Percentiles rank a stretch among this genome's conserved stretches.
These are phyloP conservation scores for Scutellaria barbata DNA, from an alignment of 257 asterid genomes.

Conservation along the genomic window DNA sequence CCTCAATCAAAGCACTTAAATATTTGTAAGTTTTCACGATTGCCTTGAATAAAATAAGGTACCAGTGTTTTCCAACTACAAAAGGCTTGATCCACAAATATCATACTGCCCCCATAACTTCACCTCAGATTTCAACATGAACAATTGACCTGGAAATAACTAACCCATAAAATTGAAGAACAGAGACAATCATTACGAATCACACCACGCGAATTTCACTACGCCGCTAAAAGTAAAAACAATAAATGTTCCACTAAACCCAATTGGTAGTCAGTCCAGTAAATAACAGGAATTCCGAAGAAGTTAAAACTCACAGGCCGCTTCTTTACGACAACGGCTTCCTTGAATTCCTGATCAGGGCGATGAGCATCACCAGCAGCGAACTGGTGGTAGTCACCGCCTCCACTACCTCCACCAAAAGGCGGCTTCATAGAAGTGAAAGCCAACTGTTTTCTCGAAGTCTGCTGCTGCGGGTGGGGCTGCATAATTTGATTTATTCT, in stretches of 20 bases:
- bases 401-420: constrained; percentile 46
- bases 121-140: constrained; percentile 20
- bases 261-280: constrained; percentile 10
- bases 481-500: constrained; percentile 56
- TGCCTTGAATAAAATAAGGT: constrained; percentile 1
- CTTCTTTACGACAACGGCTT: constrained; percentile 65
- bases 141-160: constrained; percentile 2
- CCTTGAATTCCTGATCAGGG: constrained; percentile 53
- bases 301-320: constrained; percentile 62
- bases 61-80: constrained; percentile 1
- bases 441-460: constrained; percentile 64
- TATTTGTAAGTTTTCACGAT: background rate
- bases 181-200: background rate
- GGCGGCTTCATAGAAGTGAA: constrained; percentile 72
- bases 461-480: constrained; percentile 49
- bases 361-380: constrained; percentile 46
- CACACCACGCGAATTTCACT: background rate
- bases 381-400: constrained; percentile 70
- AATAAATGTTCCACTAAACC: constrained; percentile 21
- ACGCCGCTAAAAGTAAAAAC: constrained; percentile 24
- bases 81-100: constrained; percentile 23
- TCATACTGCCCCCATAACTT: constrained; percentile 28
- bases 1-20: constrained; percentile 6
- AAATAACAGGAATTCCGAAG: constrained; percentile 5
- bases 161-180: constrained; percentile 17